Conservation (phyloP, 1,284 basidiomycete genomes). For the Pseudozyma pruni region DNA sequence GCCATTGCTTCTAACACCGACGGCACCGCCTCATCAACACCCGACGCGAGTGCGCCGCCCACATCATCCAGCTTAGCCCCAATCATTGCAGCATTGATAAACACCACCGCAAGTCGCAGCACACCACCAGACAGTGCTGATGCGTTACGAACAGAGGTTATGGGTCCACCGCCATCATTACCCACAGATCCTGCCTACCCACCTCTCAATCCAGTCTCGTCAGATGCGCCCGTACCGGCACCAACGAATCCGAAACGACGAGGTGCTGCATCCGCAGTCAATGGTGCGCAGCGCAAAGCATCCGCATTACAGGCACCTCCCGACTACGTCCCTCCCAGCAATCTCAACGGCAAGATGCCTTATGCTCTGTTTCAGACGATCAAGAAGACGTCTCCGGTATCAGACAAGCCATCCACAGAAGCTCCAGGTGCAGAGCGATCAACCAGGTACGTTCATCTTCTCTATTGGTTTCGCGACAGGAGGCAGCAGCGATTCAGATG, state of each 20-base stretch:
- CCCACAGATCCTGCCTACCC: slow-evolving; percentile 38
- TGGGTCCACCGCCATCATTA: slow-evolving; percentile 48
- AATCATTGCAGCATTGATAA: slow-evolving; percentile 12
- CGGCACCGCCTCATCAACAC: background rate
- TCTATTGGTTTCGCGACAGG: background rate
- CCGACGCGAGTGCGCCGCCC: background rate
- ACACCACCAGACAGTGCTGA: slow-evolving; percentile 8
- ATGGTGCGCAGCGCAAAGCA: slow-evolving; percentile 15
- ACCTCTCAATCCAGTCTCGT: slow-evolving; percentile 36
- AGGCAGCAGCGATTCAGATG: background rate
- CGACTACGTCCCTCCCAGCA: slow-evolving; percentile 32
- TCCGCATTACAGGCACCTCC: slow-evolving; percentile 12
- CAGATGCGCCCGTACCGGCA: slow-evolving; percentile 11
- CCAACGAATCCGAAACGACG: slow-evolving; percentile 17
- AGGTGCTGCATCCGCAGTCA: slow-evolving; percentile 6
- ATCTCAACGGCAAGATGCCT: slow-evolving; percentile 49
- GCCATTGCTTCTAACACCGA: slow-evolving; percentile 6
- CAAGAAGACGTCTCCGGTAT: slow-evolving; percentile 6
- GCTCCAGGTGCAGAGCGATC: background rate
- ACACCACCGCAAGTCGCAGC: background rate
- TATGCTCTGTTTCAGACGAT: slow-evolving; percentile 39
- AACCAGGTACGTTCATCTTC: slow-evolving; percentile 24
- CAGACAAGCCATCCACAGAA: background rate
- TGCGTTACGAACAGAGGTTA: slow-evolving; percentile 41
- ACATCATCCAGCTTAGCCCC: background rate